These are phyloP conservation scores for Pichia sp. DNA, from an alignment of 1,139 yeast species.

Conservation along the genomic window DNA sequence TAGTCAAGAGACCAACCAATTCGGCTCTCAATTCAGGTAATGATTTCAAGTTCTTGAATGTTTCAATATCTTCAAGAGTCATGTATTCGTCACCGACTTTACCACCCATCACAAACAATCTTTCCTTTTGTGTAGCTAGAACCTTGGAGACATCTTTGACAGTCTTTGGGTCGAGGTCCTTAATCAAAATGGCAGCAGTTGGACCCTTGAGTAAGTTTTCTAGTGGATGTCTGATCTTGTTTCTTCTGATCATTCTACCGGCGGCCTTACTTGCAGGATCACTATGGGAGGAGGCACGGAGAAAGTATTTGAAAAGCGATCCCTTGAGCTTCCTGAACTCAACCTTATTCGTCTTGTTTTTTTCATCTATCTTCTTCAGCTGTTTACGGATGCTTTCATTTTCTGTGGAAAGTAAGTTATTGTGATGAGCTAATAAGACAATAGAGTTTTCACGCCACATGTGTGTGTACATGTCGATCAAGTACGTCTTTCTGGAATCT, in stretches of 20 bases:
- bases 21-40: constrained; percentile 71
- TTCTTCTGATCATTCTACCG: constrained; percentile 36
- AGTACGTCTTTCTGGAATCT: constrained; percentile 73
- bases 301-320: constrained; percentile 66
- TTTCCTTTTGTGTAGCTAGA: constrained; percentile 63
- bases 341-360: constrained; percentile 34
- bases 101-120: constrained; percentile 80
- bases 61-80: constrained; percentile 49
- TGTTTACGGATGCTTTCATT: constrained; percentile 59
- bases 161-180: constrained; percentile 62
- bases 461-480: constrained; percentile 73
- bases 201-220: constrained; percentile 74
- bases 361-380: constrained; percentile 50
- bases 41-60: constrained; percentile 70
- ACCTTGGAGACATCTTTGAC: constrained; percentile 60
- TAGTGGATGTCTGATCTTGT: constrained; percentile 57
- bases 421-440: constrained; percentile 76
- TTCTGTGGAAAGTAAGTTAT: constrained; percentile 69
- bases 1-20: constrained; percentile 77
- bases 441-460: constrained; percentile 65
- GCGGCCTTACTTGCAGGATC: constrained; percentile 76
- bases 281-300: constrained; percentile 59
- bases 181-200: constrained; percentile 72
- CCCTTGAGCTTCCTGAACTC: constrained; percentile 63
- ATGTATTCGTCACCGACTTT: constrained; percentile 52